phyloP scores from a whole-genome alignment of 1,284 basidiomycete species.

The Irpex sp. region DNA sequence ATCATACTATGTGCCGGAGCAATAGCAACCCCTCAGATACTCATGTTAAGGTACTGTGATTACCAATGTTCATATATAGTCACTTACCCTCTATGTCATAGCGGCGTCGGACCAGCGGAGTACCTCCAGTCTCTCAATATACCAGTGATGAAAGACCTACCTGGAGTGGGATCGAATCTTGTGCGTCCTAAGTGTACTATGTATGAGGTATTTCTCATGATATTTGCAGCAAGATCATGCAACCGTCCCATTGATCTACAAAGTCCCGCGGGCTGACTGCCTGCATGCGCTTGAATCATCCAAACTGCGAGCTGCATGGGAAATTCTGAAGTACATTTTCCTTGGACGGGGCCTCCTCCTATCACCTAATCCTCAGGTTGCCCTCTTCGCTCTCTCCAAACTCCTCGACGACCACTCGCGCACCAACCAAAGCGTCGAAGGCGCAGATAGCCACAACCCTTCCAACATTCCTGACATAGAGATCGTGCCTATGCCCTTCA shows the following conservation, averaged over 20 bases:
- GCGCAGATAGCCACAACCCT: slow-evolving; percentile 24
- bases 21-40: slow-evolving; percentile 13
- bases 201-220: background rate
- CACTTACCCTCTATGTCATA: background rate
- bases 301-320: slow-evolving; percentile 5
- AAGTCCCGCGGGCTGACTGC: slow-evolving; percentile 7
- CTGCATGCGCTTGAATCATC: slow-evolving; percentile 11
- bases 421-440: background rate
- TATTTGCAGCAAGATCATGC: slow-evolving; percentile 21
- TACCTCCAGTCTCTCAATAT: slow-evolving; percentile 15
- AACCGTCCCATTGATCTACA: slow-evolving; percentile 11
- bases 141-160: slow-evolving; percentile 14
- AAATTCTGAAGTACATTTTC: slow-evolving; percentile 12
- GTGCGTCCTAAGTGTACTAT: slow-evolving; percentile 3
- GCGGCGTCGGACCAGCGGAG: slow-evolving; percentile 17
- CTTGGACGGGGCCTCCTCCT: slow-evolving; percentile 7
- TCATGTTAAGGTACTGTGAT: slow-evolving; percentile 9
- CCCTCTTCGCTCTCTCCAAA: slow-evolving; percentile 16
- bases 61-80: background rate
- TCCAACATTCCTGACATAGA: slow-evolving; percentile 43
- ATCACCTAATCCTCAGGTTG: slow-evolving; percentile 13
- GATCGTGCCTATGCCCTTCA: slow-evolving; percentile 37
- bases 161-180: slow-evolving; percentile 19
- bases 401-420: slow-evolving; percentile 32
- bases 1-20: slow-evolving; percentile 15